Base-by-base conservation (phyloP, 257 asterid species). In the Oldenlandia corymbosa region DNA sequence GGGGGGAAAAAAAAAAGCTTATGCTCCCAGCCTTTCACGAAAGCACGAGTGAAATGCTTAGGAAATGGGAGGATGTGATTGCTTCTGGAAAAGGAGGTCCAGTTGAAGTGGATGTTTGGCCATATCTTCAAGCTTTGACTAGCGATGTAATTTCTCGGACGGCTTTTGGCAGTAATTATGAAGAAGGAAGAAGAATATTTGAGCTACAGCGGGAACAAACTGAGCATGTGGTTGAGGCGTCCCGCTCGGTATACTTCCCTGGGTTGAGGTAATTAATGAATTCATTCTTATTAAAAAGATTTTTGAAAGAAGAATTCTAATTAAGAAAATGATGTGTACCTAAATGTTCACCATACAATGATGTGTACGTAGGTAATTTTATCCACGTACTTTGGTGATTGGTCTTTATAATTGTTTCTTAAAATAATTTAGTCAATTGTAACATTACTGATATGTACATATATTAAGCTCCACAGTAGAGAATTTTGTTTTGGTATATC, bases 131-230 rank as follows among this genome's bases (percentile, higher is more conserved):
- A 56, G 18, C 62, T 31, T 23, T 56, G 45, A 56, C 62, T 23
- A 17, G 62, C 2, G 62, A 56, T 30, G 60, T 10, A 0, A 55
- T 55, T 55, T 31, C 62, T 7, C 26, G 62, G 45, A 56, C 62
- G 1, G 55, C 66, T 8, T 61, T 61, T 43, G 66, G 66, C 55
- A 61, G 66, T 28, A 61, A 27, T 31, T 61, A 65, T n/a, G 39
- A 65, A 34, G 52, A 52, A 24, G 61, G 60, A 45, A 53, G 13
- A 24, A 37, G 46, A 28, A 37, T 52, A 7, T 65, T 51, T 51
- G 52, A 65, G 48, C 53, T 51, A 0, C 69, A 65, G 31, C 51
- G 50, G 27, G 69, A 65, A 24, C 69, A 61, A 27, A n/a, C 23
- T 18, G 12, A 61, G 7, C 37, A 14, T 11, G 16, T 28, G 7